Percentiles rank a stretch among this genome's conserved stretches.
phyloP scores from a whole-genome alignment of 495 filamentous ascomycete species.

The Tetracladium setigerum region DNA sequence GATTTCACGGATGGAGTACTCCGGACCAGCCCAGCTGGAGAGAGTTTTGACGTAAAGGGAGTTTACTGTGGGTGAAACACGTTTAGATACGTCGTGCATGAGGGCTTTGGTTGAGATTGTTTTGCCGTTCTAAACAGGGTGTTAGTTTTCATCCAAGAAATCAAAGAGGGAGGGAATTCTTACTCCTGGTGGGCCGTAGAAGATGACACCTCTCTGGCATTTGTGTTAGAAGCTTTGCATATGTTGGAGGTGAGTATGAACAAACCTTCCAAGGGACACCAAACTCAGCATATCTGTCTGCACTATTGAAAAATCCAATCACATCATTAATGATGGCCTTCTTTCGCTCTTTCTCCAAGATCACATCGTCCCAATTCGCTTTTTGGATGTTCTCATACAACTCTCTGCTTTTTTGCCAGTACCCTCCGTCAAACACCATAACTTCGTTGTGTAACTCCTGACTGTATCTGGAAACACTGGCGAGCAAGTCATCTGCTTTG shows the following conservation, averaged over 20 bases:
- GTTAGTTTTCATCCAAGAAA: neutral
- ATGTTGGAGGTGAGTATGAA: neutral
- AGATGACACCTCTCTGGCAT: conserved; percentile 45
- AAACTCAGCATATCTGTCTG: conserved; percentile 44
- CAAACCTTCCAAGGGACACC: conserved; percentile 54
- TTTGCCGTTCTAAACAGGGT: conserved; percentile 45
- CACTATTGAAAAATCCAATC: conserved; percentile 48
- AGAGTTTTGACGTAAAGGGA: conserved; percentile 49
- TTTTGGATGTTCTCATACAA: conserved; percentile 50
- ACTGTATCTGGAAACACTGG: conserved; percentile 40
- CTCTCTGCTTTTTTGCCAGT: conserved; percentile 51
- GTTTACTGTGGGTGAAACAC: conserved; percentile 28
- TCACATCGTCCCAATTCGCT: conserved; percentile 55
- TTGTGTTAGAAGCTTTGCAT: neutral
- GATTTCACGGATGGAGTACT: conserved; percentile 36
- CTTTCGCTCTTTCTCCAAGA: conserved; percentile 57
- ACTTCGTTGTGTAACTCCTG: conserved; percentile 51
- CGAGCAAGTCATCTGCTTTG: conserved; percentile 43
- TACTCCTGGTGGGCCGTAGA: conserved; percentile 47
- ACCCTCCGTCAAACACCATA: conserved; percentile 53
- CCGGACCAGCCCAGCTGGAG: conserved; percentile 31
- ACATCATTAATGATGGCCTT: conserved; percentile 50
- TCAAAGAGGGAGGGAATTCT: neutral
- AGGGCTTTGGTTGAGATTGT: conserved; percentile 62
- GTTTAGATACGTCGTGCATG: conserved; percentile 47